Evolutionary conservation across 306 rosid genomes (phyloP).

Genomic region (Trifolium dubium): DNA sequence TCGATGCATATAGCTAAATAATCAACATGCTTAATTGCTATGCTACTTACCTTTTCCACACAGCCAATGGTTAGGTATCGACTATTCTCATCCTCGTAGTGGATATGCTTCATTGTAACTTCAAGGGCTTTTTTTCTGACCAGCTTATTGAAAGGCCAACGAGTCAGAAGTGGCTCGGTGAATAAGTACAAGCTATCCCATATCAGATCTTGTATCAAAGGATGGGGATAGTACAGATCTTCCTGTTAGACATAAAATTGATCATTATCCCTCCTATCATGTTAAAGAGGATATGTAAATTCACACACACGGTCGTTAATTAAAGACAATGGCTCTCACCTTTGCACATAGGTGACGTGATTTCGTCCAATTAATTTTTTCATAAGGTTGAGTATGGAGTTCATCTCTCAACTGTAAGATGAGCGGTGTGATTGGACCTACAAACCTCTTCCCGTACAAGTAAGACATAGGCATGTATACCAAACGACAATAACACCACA

Average conservation of each 20-base stretch:
- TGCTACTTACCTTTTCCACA: slow-evolving; percentile 57
- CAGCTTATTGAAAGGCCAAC: slow-evolving; percentile 72
- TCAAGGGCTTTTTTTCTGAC: slow-evolving; percentile 63
- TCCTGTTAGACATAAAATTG: slow-evolving; percentile 47
- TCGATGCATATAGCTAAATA: neutral
- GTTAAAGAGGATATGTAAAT: neutral
- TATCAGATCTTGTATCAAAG: slow-evolving; percentile 59
- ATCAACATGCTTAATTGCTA: neutral
- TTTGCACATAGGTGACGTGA: slow-evolving; percentile 68
- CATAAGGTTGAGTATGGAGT: slow-evolving; percentile 57
- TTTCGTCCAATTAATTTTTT: slow-evolving; percentile 62
- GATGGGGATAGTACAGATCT: slow-evolving; percentile 69
- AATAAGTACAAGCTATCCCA: slow-evolving; percentile 72
- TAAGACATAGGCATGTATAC: slow-evolving; percentile 91
- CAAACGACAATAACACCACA: slow-evolving; percentile 85
- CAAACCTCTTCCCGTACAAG: slow-evolving; percentile 75
- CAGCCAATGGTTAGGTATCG: slow-evolving; percentile 70
- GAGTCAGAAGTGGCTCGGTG: slow-evolving; percentile 68
- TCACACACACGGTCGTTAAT: no score
- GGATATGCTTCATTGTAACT: slow-evolving; percentile 76
- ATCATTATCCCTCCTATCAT: neutral
- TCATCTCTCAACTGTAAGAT: slow-evolving; percentile 66
- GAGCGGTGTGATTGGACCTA: slow-evolving; percentile 78
- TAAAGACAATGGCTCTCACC: slow-evolving; percentile 50
- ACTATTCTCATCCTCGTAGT: slow-evolving; percentile 75